Base-by-base conservation (phyloP, 1,284 basidiomycete genomes). In the Ceratobasidium sp. region DNA sequence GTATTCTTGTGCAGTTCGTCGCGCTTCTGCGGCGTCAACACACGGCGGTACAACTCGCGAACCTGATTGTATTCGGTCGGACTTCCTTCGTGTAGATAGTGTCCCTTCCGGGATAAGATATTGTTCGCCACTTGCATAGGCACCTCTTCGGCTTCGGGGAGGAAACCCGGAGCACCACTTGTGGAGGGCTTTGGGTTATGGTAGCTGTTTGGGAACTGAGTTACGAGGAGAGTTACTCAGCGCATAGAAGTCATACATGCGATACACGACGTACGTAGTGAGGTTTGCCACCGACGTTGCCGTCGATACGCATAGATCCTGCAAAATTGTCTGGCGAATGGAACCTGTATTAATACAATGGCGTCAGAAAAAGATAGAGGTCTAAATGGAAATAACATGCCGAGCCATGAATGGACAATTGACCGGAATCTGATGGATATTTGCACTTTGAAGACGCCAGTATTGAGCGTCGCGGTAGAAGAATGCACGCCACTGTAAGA, bases 401-500 rank as follows among this genome's bases (percentile, higher is more conserved):
- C 70, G 70, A 38, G 59, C 59, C 56, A 73, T 62, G 28, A 73
- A 73, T 20, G 57, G 57, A 66, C 81, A 44, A 44, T 64, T 64
- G 42, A 64, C 82, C 2, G 82, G 82, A 52, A 82, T 80, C 48
- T 74, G 59, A 23, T 74, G 70, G 33, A 74, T 74, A 40, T 70
- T 70, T 38, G 52, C 68, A 38, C 68, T 70, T 38, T 59, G 59
- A 17, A 74, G 59, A 20, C 70, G 70, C n/a, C 61, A 40, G 44
- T 74, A 74, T 46, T 97, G 96, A 12, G 96, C 94, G 84, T 98
- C 96, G 5, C 95, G 94, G 89, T 98, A 98, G 9, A 95, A 95
- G 91, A 97, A 98, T 48, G 97, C 90, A 79, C 96, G 94, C 44
- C 93, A 93, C 85, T 98, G 96, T 80, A 98, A 88, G 79, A 98